Percentiles rank a stretch among this genome's conserved stretches.
These are phyloP conservation scores for Argentina anserina DNA, from an alignment of 306 rosid genomes.

Conservation along the genomic window DNA sequence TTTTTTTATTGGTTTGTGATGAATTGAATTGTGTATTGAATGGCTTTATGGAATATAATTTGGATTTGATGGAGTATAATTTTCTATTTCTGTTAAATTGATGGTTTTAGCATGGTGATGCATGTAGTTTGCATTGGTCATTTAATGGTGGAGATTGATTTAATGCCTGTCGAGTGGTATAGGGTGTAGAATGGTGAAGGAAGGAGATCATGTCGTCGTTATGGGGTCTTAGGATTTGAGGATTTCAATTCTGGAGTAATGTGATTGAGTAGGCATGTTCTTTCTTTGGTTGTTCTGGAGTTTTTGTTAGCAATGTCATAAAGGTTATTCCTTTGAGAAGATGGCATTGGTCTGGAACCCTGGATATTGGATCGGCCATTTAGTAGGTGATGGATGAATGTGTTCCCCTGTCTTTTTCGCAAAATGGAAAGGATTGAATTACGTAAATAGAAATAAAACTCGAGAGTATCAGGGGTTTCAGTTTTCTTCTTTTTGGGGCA, in stretches of 20 bases:
- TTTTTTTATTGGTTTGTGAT: slow-evolving; percentile 23
- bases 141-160: neutral
- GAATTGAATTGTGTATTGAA: slow-evolving; percentile 29
- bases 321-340: neutral
- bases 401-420: neutral
- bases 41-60: slow-evolving; percentile 29
- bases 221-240: neutral
- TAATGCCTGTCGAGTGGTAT: neutral
- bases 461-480: neutral
- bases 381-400: neutral
- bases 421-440: neutral
- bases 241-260: neutral
- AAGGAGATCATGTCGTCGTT: neutral
- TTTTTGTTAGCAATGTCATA: neutral
- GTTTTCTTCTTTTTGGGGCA: neutral
- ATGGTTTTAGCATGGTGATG: neutral
- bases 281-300: neutral
- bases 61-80: neutral
- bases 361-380: neutral
- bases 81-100: neutral
- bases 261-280: neutral
- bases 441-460: neutral
- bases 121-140: neutral
- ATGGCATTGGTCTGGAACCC: neutral
- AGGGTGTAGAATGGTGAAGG: neutral